Evolutionary conservation across 805 yeast genomes (phyloP), one percentile per base, ranked within the genome.

Genomic region (Scheffersomyces spartinae): DNA sequence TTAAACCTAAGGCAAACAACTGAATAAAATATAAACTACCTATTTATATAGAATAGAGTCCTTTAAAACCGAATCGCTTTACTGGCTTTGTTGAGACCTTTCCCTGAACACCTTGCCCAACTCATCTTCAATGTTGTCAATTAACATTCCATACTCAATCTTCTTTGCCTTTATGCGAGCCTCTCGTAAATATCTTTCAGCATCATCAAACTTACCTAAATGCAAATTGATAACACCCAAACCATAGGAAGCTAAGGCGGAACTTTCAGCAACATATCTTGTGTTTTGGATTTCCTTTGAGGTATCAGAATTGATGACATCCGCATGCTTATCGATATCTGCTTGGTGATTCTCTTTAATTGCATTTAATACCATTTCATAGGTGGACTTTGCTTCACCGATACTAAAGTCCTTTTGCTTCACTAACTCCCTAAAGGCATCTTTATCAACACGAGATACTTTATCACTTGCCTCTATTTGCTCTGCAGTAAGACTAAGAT

Each of bases 181-280:
- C 43, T 80, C 85, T 5, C 75, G 56, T 24, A 86, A 55, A 15
- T 68, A 53, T 21, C 71, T 58, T 35, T 68, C 71, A 0, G 94
- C 85, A 28, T 62, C 52, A 2, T 59, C 64, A 29, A 68, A 58
- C 7, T 74, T 53, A 1, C 75, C 68, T 23, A 59, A 43, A 38
- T 81, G 82, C n/a, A 77, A 50, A 22, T 69, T 64, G 7, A 83
- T 64, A 4, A 85, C 93, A 2, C 95, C 97, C 20, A 82, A 58
- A 0, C 95, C 93, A 43, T 80, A 86, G 0, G 84, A 72, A 1
- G 94, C 73, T 45, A 86, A 59, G 0, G 93, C 91, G 21, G 79
- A 72, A 1, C 80, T 71, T 34, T 80, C 83, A 17, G 69, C 64
- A 8, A 78, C 51, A 18, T 11, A 31, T 15, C 17, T 20, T 24